Base-by-base conservation (phyloP, 441 rosid species). In the Croton laevigatus region DNA sequence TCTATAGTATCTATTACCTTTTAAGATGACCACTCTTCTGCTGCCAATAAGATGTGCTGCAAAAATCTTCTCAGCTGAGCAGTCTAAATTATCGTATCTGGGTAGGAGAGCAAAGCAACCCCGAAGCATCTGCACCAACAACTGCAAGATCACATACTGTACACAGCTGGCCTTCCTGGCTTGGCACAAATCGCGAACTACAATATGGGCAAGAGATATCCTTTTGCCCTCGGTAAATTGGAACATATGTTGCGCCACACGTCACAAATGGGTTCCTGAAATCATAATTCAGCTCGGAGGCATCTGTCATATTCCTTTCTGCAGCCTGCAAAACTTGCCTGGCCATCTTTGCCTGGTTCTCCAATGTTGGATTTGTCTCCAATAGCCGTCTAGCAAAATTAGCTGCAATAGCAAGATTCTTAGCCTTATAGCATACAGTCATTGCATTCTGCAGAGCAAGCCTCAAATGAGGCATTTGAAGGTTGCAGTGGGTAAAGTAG, bases 151-250 rank as follows among this genome's bases (percentile, higher is more conserved):
- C 97, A 78, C 97, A 93, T 11, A 93, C 96, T 0, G 86, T 48
- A 62, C 98, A 93, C 65, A 89, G 82, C 75, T 82, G 76, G 27
- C 94, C 96, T 73, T 86, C 96, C 72, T 87, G 88, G 80, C 73
- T 69, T 16, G 91, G 94, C 20, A 93, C 98, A 54, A 93, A 93
- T 16, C 93, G 77, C 13, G 96, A 78, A 3, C 83, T 82, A 73
- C 98, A 93, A 78, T 87, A 93, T 0, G 98, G 91, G 76, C 98
- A 93, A 0, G 91, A 78, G 10, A 84, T 88, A 22, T 89, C 88
- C 86, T 87, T 93, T 81, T 91, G 96, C 58, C 98, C 98, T 70
- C 88, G 79, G 80, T 89, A 92, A 62, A 93, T 93, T 1, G 98
- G 98, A 34, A 87, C 93, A 45, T 91, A 85, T 5, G 97, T 91